Base-by-base conservation (phyloP, 164 flowering plant genomes). In the Brasenia schreberi region DNA sequence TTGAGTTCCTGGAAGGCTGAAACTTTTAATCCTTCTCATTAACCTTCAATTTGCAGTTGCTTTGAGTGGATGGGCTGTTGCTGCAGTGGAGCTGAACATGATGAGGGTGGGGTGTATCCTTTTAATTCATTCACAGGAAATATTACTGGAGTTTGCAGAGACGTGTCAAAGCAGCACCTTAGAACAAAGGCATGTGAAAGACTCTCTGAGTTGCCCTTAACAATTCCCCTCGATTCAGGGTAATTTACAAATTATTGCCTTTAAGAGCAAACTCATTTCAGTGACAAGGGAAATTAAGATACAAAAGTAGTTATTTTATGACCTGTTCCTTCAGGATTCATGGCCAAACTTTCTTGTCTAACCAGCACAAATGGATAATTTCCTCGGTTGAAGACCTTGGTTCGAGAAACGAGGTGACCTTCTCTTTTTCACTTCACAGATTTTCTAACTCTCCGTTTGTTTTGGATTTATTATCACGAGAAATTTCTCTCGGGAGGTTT, bases 21-120 rank as follows among this genome's bases (percentile, higher is more conserved):
- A 64, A 5, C 14, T 67, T 59, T 61, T 56, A 64, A 56, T 43
- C 27, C 17, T 9, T 18, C 7, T 61, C 5, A 49, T 45, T 18
- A 3, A n/a, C 52, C 18, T n/a, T 18, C 2, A 18, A 58, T 43
- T 52, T 42, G 27, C 5, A 90, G 93, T 77, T 81, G 72, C 65
- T 64, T 92, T 65, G 89, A 87, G 77, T 85, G 81, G 86, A 64
- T 79, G 77, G 83, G 82, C 59, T 90, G 97, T 65, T 87, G 89
- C 68, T 93, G 97, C 74, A 83, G 76, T 70, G 96, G 96, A 70
- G 64, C 76, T 72, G 84, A 85, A 7, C 67, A 59, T 4, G 67
- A 16, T 12, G 43, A 71, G 14, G 71, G 65, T 65, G 75, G 72
- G n/a, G 84, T 67, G 72, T 73, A 71, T 75, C 79, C 84, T 42